A percentile compares a stretch with the other conserved stretches of the same genome.
These are phyloP conservation scores for Stenocarpella maydis DNA, from an alignment of 2,329 filamentous ascomycete genomes.

Conservation along the genomic window DNA sequence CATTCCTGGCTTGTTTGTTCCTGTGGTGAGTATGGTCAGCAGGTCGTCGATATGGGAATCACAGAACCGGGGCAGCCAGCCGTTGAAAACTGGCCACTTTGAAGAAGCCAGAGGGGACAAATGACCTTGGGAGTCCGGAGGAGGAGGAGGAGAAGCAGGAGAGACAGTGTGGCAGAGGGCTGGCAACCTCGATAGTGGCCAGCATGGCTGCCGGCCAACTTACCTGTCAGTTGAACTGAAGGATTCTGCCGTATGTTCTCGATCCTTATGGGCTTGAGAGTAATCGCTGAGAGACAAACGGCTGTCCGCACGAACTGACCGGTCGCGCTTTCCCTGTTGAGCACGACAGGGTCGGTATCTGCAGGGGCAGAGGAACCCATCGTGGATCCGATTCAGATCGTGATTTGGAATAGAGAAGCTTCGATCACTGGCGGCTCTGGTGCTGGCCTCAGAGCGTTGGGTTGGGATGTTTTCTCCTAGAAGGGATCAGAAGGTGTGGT, in stretches of 20 bases:
- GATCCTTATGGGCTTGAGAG: constrained; percentile 61
- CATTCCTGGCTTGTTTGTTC: constrained; percentile 52
- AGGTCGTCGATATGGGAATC: too few species aligned
- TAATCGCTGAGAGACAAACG: constrained; percentile 63
- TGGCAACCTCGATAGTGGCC: not conserved
- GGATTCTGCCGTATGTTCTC: constrained; percentile 58
- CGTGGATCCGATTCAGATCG: not conserved
- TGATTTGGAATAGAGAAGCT: not conserved
- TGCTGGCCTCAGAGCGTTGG: not conserved
- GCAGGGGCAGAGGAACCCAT: constrained; percentile 21
- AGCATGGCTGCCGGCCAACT: not conserved
- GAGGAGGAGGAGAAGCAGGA: not conserved
- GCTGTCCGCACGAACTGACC: constrained; percentile 68
- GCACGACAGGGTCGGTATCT: constrained; percentile 45
- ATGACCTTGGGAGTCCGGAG: not conserved
- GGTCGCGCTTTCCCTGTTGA: constrained; percentile 70
- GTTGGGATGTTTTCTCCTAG: not conserved
- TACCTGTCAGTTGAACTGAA: constrained; percentile 51
- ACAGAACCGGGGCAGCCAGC: not conserved
- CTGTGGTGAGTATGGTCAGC: not conserved
- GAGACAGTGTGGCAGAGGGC: not conserved
- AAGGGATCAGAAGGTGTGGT: not conserved
- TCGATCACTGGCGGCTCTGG: too few species aligned
- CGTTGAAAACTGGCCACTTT: not conserved
- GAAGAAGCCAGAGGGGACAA: too few species aligned